Base-by-base conservation (phyloP, 441 rosid genomes). In the Arabidopsis hybrid region DNA sequence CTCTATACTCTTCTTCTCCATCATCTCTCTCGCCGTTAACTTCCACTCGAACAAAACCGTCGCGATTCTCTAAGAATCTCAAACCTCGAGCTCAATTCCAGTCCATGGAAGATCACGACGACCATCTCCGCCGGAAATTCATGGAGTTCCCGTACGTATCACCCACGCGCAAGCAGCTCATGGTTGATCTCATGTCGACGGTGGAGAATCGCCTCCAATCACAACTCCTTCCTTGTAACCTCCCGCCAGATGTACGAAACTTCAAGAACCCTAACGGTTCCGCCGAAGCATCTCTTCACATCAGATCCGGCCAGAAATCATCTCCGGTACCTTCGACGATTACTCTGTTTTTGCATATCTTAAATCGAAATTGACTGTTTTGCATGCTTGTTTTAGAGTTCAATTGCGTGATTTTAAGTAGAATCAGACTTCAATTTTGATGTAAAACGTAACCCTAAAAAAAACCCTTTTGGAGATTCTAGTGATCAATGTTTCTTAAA, bases 101-200 rank as follows among this genome's bases (percentile, higher is more conserved):
- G 8, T 63, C 83, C 10, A 74, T 73, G 18, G 89, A 85, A 82
- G 84, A 78, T 7, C 79, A 75, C 8, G 68, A 69, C 38, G 77
- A 57, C 49, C 75, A 60, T 17, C 82, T 70, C 42, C 91, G 81
- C 14, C 29, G 35, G 14, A 85, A 84, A 47, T 84, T 88, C 83
- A 40, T 81, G 81, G 89, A 86, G 42, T 89, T 89, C 68, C 97
- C 96, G 0, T 79, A 86, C 66, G 89, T 81, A 12, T 83, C 91
- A 0, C 47, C 83, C 46, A 78, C 89, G 5, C 86, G 85, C 63
- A 79, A 72, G 70, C 69, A 75, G 40, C 82, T 85, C 57, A 88
- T 92, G 92, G 69, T 78, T 26, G 86, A 88, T 72, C 87, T 92
- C 29, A 79, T 87, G 57, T 87, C 98, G 1, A 79, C 87, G 39